These are phyloP conservation scores for Plectosphaerella plurivora DNA, from an alignment of 2,329 filamentous ascomycete species.

Conservation along the genomic window DNA sequence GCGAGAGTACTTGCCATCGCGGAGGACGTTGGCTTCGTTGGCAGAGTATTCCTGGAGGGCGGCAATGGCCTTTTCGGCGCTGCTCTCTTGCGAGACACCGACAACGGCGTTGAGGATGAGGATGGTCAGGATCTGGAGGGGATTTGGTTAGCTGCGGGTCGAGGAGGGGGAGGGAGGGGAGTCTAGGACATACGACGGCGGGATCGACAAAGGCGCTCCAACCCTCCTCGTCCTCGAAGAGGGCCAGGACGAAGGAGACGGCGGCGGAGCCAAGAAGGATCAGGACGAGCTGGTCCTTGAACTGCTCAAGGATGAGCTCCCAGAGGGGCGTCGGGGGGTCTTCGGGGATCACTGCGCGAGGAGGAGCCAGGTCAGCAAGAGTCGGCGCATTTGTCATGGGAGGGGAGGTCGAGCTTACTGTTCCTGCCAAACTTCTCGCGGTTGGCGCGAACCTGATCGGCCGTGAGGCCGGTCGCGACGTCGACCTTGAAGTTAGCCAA, in stretches of 20 bases:
- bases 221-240: slow-evolving; percentile 89
- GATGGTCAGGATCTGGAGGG: slow-evolving; percentile 81
- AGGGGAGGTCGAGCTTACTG: slow-evolving; percentile 40
- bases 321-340: slow-evolving; percentile 94
- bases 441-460: slow-evolving; percentile 52
- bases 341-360: slow-evolving; percentile 57
- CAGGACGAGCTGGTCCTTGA: slow-evolving; percentile 97
- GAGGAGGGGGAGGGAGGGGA: not conserved
- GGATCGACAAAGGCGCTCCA: slow-evolving; percentile 98
- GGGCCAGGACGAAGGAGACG: slow-evolving; percentile 86
- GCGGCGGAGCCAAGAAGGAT: slow-evolving; percentile 91
- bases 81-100: slow-evolving; percentile 97
- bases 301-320: slow-evolving; percentile 96
- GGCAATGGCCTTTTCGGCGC: slow-evolving; percentile 96
- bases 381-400: not conserved
- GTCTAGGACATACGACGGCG: slow-evolving; percentile 66
- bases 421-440: slow-evolving; percentile 61
- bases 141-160: not conserved
- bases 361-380: slow-evolving; percentile 9
- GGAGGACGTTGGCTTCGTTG: slow-evolving; percentile 91
- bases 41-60: slow-evolving; percentile 98
- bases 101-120: slow-evolving; percentile 95
- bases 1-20: slow-evolving; percentile 74
- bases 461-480: slow-evolving; percentile 48
- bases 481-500: slow-evolving; percentile 55